Conservation (phyloP, 345 rosid species). For the Citrus glauca region DNA sequence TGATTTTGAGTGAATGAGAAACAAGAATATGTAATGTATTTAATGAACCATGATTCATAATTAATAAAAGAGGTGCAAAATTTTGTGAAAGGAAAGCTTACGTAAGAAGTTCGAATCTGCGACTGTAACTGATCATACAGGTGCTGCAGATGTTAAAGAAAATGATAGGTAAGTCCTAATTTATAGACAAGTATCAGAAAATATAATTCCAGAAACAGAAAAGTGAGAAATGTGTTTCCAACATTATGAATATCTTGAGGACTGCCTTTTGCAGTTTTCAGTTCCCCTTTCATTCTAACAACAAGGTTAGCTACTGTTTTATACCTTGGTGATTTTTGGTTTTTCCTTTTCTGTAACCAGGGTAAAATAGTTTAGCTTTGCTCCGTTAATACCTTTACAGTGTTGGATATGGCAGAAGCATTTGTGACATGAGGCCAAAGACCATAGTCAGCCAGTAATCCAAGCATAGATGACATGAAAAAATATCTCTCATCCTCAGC, state of each 20-base stretch:
- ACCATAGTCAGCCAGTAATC: slow-evolving; percentile 77
- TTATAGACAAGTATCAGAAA: neutral
- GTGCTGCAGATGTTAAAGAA: slow-evolving; percentile 39
- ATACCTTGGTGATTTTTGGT: neutral
- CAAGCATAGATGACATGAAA: slow-evolving; percentile 84
- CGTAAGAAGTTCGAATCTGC: slow-evolving; percentile 78
- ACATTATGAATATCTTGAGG: neutral
- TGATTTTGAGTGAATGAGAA: neutral
- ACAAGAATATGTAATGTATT: neutral
- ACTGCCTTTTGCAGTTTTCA: neutral
- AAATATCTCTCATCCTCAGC: slow-evolving; percentile 78
- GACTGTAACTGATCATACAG: slow-evolving; percentile 82
- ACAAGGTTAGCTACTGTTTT: neutral
- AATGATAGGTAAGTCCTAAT: slow-evolving; percentile 11
- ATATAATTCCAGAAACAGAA: neutral
- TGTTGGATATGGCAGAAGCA: slow-evolving; percentile 62
- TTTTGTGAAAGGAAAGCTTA: slow-evolving; percentile 42
- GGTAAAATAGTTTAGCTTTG: neutral
- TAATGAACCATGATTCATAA: neutral
- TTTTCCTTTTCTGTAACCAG: neutral
- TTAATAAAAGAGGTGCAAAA: neutral
- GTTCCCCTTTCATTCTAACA: neutral
- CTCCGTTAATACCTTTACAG: slow-evolving; percentile 58
- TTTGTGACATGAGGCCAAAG: slow-evolving; percentile 65
- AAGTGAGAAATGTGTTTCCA: neutral